A percentile compares a stretch with the other conserved stretches of the same genome.
These are phyloP conservation scores for Claviceps pusilla DNA, from an alignment of 2,329 filamentous ascomycete species.

Conservation along the genomic window DNA sequence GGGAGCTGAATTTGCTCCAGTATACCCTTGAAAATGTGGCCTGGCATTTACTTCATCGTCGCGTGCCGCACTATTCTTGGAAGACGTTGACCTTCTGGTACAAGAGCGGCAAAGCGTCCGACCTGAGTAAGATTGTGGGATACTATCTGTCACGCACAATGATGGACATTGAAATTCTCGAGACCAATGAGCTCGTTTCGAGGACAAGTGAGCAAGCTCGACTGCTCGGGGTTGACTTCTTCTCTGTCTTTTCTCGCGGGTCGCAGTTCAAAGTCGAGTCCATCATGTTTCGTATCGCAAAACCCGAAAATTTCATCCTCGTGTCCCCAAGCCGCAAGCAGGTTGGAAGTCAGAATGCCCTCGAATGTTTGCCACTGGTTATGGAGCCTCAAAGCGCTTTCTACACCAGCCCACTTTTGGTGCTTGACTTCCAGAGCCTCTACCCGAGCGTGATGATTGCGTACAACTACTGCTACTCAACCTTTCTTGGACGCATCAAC, in stretches of 20 bases:
- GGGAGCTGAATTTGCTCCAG: slow-evolving; percentile 80
- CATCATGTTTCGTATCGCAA: slow-evolving; percentile 95
- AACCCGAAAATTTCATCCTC: slow-evolving; percentile 85
- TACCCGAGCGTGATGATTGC: slow-evolving; percentile 99
- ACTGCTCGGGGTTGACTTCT: slow-evolving; percentile 87
- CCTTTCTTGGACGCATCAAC: slow-evolving; percentile 72
- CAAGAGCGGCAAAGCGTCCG: slow-evolving; percentile 47
- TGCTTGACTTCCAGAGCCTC: slow-evolving; percentile 88
- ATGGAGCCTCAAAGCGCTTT: slow-evolving; percentile 97
- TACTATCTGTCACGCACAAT: slow-evolving; percentile 65
- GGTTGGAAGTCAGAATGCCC: slow-evolving; percentile 81
- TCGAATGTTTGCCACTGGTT: slow-evolving; percentile 86
- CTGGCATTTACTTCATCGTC: slow-evolving; percentile 74
- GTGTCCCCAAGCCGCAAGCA: slow-evolving; percentile 84
- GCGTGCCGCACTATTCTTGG: slow-evolving; percentile 78
- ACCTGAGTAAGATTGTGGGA: slow-evolving; percentile 59
- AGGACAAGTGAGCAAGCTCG: slow-evolving; percentile 90
- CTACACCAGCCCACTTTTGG: slow-evolving; percentile 76
- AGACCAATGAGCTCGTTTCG: slow-evolving; percentile 74
- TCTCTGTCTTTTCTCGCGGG: slow-evolving; percentile 84
- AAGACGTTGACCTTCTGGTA: slow-evolving; percentile 74
- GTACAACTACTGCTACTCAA: slow-evolving; percentile 98
- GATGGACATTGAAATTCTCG: slow-evolving; percentile 79
- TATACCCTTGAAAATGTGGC: slow-evolving; percentile 95
- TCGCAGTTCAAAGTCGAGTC: slow-evolving; percentile 99